These are phyloP conservation scores for Mortierella sp. DNA, from an alignment of 371 early-diverging fungal species.

Conservation along the genomic window DNA sequence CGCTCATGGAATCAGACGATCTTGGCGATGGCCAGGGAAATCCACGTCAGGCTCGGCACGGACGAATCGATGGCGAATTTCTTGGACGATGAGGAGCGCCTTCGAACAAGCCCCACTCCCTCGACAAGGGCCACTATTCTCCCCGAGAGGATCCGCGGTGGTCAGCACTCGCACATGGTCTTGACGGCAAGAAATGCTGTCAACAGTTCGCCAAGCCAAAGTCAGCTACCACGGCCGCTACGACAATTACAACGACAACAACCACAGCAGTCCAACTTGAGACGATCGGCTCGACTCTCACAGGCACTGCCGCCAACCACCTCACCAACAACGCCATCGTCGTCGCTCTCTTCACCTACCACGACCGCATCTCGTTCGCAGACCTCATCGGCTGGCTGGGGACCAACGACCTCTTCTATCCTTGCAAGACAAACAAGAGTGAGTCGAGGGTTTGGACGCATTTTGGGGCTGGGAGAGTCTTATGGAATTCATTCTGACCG, in stretches of 20 bases:
- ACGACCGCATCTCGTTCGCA: neutral
- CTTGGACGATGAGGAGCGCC: constrained; percentile 6
- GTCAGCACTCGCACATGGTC: neutral
- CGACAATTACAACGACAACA: neutral
- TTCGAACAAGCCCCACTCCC: neutral
- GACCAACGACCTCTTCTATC: neutral
- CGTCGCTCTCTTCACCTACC: neutral
- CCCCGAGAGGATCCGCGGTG: neutral
- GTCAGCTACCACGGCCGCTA: neutral
- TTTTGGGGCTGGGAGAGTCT: constrained; percentile 2
- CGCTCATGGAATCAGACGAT: constrained; percentile 33
- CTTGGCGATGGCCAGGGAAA: constrained; percentile 33
- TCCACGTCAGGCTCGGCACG: constrained; percentile 20
- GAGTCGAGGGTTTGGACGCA: too few species aligned
- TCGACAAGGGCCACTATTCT: neutral
- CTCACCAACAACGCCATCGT: neutral
- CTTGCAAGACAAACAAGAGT: neutral
- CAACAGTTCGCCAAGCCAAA: neutral
- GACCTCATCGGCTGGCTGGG: neutral
- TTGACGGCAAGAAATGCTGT: neutral
- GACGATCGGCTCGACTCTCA: constrained; percentile 25
- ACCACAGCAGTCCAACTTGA: constrained; percentile 3
- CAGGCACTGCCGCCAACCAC: neutral
- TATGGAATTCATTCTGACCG: constrained; percentile 14
- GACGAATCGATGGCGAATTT: constrained; percentile 22